phyloP scores from a whole-genome alignment of 1,139 yeast genomes.

The Sugiyamaella neomexicana region DNA sequence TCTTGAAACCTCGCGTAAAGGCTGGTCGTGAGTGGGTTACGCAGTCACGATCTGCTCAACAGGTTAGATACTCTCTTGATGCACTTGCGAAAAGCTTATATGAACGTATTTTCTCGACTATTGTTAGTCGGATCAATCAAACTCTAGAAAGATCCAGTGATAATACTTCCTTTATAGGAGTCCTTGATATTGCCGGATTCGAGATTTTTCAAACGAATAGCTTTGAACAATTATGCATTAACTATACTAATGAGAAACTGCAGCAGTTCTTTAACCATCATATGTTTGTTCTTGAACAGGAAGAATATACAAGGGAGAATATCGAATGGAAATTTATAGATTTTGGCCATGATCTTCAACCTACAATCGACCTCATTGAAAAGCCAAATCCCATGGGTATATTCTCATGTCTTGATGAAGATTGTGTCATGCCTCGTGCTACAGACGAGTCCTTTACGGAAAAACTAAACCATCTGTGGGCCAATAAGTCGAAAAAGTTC shows the following conservation, averaged over 20 bases:
- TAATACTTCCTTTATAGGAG: constrained; percentile 74
- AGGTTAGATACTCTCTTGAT: constrained; percentile 79
- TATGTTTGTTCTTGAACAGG: constrained; percentile 94
- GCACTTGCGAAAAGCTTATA: constrained; percentile 86
- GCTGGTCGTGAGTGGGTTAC: constrained; percentile 88
- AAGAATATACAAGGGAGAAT: constrained; percentile 88
- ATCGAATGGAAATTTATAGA: constrained; percentile 97
- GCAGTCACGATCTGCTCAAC: constrained; percentile 76
- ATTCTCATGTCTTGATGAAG: constrained; percentile 89
- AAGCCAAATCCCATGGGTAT: constrained; percentile 74
- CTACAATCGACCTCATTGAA: constrained; percentile 91
- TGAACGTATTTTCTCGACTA: constrained; percentile 76
- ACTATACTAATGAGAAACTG: constrained; percentile 91
- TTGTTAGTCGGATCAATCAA: constrained; percentile 76
- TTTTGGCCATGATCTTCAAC: constrained; percentile 94
- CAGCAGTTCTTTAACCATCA: constrained; percentile 98
- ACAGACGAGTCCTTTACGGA: constrained; percentile 81
- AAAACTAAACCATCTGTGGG: constrained; percentile 67
- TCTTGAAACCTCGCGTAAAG: constrained; percentile 79
- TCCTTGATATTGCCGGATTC: constrained; percentile 95
- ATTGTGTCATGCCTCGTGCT: constrained; percentile 91
- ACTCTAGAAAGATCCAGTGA: constrained; percentile 51
- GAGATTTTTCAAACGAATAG: constrained; percentile 91
- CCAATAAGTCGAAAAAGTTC: constrained; percentile 58
- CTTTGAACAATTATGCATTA: constrained; percentile 94